Percentiles rank a stretch among this genome's conserved stretches.
Conservation (phyloP, 495 filamentous ascomycete genomes). For the Daldinia bambusicola region DNA sequence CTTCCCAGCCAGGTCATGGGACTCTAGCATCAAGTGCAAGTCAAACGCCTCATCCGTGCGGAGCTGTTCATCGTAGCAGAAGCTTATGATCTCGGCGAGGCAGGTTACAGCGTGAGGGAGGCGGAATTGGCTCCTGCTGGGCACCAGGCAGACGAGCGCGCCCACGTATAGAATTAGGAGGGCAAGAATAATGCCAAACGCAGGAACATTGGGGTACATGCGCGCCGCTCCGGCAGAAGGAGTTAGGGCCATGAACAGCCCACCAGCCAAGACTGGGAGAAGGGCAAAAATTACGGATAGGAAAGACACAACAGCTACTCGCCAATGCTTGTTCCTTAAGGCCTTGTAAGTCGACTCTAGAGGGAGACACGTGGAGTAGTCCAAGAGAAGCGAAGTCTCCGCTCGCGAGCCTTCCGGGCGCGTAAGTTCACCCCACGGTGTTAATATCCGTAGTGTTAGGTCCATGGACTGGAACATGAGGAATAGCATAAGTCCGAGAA, state of each 20-base stretch:
- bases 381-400: slow-evolving; percentile 73
- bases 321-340: slow-evolving; percentile 71
- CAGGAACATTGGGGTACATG: slow-evolving; percentile 75
- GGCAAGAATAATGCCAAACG: slow-evolving; percentile 73
- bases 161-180: slow-evolving; percentile 74
- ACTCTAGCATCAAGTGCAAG: slow-evolving; percentile 38
- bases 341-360: slow-evolving; percentile 71
- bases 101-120: slow-evolving; percentile 76
- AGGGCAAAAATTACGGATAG: slow-evolving; percentile 70
- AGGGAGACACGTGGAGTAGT: slow-evolving; percentile 75
- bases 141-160: slow-evolving; percentile 60
- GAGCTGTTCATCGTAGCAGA: slow-evolving; percentile 74
- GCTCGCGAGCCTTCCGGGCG: slow-evolving; percentile 68
- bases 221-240: slow-evolving; percentile 62
- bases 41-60: slow-evolving; percentile 72
- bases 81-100: slow-evolving; percentile 80
- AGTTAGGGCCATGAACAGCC: slow-evolving; percentile 83
- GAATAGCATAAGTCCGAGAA: slow-evolving; percentile 79
- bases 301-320: slow-evolving; percentile 74
- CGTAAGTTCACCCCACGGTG: slow-evolving; percentile 76
- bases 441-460: slow-evolving; percentile 75
- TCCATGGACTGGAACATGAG: slow-evolving; percentile 83
- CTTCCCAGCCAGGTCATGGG: slow-evolving; percentile 46
- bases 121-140: slow-evolving; percentile 64
- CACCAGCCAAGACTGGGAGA: slow-evolving; percentile 80